Percentiles rank a stretch among this genome's conserved stretches.
These are phyloP conservation scores for Aspergillus sergii DNA, from an alignment of 2,329 filamentous ascomycete species.

Conservation along the genomic window DNA sequence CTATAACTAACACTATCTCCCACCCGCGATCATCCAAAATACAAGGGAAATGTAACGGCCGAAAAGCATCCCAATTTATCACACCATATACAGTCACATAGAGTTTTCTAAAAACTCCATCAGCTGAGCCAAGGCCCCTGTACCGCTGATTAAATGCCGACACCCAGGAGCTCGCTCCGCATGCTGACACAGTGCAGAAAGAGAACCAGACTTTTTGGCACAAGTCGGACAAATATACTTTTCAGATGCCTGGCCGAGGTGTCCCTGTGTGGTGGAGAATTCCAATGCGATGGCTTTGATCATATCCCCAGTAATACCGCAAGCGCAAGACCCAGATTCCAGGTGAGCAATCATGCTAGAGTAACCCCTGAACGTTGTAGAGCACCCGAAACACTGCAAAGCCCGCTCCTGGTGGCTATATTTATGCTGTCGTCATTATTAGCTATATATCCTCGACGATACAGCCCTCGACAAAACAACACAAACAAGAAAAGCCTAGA, in stretches of 20 bases:
- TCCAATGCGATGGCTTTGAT: not conserved
- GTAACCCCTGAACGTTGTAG: not conserved
- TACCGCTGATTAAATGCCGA: not conserved
- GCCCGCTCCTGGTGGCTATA: not conserved
- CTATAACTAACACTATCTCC: not conserved
- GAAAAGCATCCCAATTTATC: not conserved
- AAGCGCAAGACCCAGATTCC: not conserved
- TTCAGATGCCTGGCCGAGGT: not conserved
- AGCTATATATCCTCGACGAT: too few relatives aligned
- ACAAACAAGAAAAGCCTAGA: too few relatives aligned
- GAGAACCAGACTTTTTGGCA: not conserved
- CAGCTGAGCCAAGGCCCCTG: not conserved
- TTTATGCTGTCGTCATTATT: not conserved
- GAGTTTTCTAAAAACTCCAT: not conserved
- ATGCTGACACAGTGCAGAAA: not conserved
- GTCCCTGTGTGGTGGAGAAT: not conserved
- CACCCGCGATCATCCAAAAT: not conserved
- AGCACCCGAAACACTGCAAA: not conserved
- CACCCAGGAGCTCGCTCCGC: not conserved
- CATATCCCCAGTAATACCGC: not conserved
- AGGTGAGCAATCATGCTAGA: not conserved
- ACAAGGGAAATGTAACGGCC: not conserved
- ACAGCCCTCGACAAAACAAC: too few relatives aligned
- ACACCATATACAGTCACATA: not conserved
- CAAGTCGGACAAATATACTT: not conserved